Conservation (phyloP, 2,329 filamentous ascomycete species). For the Dothidotthia symphoricarpi region DNA sequence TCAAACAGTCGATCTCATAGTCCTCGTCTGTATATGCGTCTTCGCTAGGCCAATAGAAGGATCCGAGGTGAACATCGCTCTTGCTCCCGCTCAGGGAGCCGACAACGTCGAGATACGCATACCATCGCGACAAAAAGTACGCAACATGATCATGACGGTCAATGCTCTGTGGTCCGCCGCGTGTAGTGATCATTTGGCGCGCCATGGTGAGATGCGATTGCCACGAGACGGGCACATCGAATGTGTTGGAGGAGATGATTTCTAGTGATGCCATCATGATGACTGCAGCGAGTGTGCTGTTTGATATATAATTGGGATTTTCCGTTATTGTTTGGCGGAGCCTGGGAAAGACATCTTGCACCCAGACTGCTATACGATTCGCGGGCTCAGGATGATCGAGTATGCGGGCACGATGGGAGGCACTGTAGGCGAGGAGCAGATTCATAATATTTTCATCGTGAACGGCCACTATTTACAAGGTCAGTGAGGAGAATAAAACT, state of each 20-base stretch:
- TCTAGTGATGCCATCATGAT: slow-evolving; percentile 84
- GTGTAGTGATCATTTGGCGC: slow-evolving; percentile 69
- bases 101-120: slow-evolving; percentile 78
- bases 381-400: slow-evolving; percentile 71
- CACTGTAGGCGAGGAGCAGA: slow-evolving; percentile 76
- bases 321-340: slow-evolving; percentile 63
- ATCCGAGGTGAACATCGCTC: slow-evolving; percentile 44
- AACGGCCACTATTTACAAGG: slow-evolving; percentile 57
- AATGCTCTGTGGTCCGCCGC: slow-evolving; percentile 59
- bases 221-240: slow-evolving; percentile 79
- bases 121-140: slow-evolving; percentile 78
- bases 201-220: slow-evolving; percentile 75
- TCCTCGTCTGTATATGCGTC: slow-evolving; percentile 59
- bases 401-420: slow-evolving; percentile 76
- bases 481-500: slow-evolving; percentile 5
- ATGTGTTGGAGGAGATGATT: slow-evolving; percentile 77
- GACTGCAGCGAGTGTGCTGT: slow-evolving; percentile 73
- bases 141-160: slow-evolving; percentile 54
- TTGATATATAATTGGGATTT: slow-evolving; percentile 56
- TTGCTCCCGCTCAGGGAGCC: slow-evolving; percentile 65
- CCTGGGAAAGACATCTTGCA: slow-evolving; percentile 73
- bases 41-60: slow-evolving; percentile 43
- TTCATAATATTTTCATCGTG: slow-evolving; percentile 70
- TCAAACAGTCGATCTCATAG: slow-evolving; percentile 74
- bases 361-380: slow-evolving; percentile 76